Evolutionary conservation across 1,284 basidiomycete species (phyloP).

Genomic region (Cryptococcus amylolentus): DNA sequence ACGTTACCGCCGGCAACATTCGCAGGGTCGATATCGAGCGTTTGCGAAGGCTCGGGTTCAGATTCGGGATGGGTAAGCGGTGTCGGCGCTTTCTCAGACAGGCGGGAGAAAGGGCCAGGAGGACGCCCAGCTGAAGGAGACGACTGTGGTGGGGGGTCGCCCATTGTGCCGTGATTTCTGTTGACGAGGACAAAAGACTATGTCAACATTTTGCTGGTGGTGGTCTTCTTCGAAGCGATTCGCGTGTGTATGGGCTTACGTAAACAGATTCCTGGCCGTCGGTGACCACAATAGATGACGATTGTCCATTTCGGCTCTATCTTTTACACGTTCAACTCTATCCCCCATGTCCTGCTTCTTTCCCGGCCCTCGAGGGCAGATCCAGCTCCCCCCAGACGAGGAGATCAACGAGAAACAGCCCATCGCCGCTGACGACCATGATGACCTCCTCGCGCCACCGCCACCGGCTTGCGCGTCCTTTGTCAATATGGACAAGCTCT

Average conservation of each 20-base stretch:
- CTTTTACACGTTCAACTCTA: not conserved
- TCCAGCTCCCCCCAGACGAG: not conserved
- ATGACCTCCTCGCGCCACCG: not conserved
- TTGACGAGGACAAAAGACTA: too few relatives aligned
- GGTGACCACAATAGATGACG: too few relatives aligned
- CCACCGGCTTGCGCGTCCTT: too few relatives aligned
- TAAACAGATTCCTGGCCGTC: too few relatives aligned
- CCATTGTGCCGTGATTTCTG: not conserved
- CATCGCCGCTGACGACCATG: not conserved
- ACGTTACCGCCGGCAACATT: too few relatives aligned
- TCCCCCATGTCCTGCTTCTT: not conserved
- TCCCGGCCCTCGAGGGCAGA: not conserved
- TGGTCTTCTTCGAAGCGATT: too few relatives aligned
- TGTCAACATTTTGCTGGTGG: not conserved
- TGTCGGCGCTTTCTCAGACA: too few relatives aligned
- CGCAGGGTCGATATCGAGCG: slow-evolving; percentile 4
- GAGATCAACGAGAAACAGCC: not conserved
- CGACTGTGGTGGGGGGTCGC: not conserved
- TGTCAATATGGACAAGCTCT: not conserved
- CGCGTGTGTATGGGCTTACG: too few relatives aligned
- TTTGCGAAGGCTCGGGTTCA: not conserved
- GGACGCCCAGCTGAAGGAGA: too few relatives aligned
- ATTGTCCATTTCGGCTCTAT: not conserved
- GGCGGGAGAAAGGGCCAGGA: too few relatives aligned
- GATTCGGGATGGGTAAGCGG: not conserved